Evolutionary conservation across 2,329 filamentous ascomycete species (phyloP).

Genomic region (Calonectria pteridis): DNA sequence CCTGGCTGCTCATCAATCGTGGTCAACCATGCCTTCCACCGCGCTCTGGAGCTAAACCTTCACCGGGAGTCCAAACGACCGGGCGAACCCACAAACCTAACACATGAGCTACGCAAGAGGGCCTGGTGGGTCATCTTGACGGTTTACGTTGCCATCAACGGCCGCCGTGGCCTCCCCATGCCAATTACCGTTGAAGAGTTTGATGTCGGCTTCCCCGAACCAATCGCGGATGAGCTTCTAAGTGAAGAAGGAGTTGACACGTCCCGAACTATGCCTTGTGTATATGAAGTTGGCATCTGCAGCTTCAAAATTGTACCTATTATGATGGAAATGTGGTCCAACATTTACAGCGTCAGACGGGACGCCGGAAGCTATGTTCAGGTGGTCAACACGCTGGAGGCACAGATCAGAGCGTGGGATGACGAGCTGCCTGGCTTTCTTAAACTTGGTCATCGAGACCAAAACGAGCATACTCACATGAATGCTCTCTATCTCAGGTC

Average conservation of each 20-base stretch:
- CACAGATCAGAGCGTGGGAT: constrained; percentile 72
- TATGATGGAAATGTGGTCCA: constrained; percentile 80
- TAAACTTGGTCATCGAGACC: constrained; percentile 57
- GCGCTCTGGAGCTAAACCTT: constrained; percentile 81
- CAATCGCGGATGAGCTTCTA: constrained; percentile 78
- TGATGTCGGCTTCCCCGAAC: constrained; percentile 81
- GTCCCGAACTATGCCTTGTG: constrained; percentile 69
- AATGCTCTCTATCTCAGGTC: constrained; percentile 67
- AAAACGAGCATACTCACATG: constrained; percentile 59
- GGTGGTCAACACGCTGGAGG: constrained; percentile 74
- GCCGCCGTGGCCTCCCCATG: constrained; percentile 83
- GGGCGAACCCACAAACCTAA: constrained; percentile 64
- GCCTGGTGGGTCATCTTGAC: constrained; percentile 81
- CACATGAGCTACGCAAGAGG: constrained; percentile 82
- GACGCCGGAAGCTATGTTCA: constrained; percentile 73
- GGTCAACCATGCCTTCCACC: constrained; percentile 71
- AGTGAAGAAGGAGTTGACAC: constrained; percentile 73
- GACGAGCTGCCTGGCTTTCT: constrained; percentile 74
- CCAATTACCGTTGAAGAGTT: constrained; percentile 80
- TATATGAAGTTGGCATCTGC: constrained; percentile 75
- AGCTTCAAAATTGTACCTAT: constrained; percentile 75
- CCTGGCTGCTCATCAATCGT: constrained; percentile 81
- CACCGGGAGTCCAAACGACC: constrained; percentile 75
- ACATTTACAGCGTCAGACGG: constrained; percentile 78
- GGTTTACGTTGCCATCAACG: constrained; percentile 76